These are phyloP conservation scores for Podila verticillata DNA, from an alignment of 192 early-diverging fungal species.

Conservation along the genomic window DNA sequence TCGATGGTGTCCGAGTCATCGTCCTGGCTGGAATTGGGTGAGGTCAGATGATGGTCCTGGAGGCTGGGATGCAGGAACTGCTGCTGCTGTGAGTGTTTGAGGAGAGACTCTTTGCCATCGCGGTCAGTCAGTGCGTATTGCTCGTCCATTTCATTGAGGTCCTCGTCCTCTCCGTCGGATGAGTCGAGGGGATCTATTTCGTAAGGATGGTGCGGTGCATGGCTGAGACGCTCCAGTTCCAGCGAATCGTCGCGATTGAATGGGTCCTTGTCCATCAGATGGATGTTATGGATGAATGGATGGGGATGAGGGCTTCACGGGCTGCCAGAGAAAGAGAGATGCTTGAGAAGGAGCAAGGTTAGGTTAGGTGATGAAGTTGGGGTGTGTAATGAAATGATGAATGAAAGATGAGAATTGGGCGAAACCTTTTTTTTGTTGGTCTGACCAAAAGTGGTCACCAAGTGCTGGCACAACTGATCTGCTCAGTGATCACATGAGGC, in stretches of 20 bases:
- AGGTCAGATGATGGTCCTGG: background rate
- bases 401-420: too few species aligned
- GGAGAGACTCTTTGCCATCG: constrained; percentile 31
- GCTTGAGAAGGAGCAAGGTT: too few species aligned
- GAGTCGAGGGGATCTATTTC: constrained; percentile 51
- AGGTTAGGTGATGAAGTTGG: too few species aligned
- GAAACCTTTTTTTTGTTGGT: too few species aligned
- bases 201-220: constrained; percentile 22
- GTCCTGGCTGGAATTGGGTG: constrained; percentile 1
- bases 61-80: constrained; percentile 3
- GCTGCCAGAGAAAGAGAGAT: too few species aligned
- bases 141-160: constrained; percentile 22
- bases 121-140: constrained; percentile 30
- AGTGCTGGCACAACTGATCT: too few species aligned
- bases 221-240: constrained; percentile 35
- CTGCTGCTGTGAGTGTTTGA: constrained; percentile 15
- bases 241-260: constrained; percentile 40
- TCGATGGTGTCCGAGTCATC: constrained; percentile 42
- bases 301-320: background rate
- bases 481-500: too few species aligned
- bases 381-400: too few species aligned
- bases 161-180: constrained; percentile 46
- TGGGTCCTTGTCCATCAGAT: constrained; percentile 12
- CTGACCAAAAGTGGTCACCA: too few species aligned
- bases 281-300: background rate